Conservation (phyloP, 352 stramenopile genomes). For the Albugo laibachii region DNA sequence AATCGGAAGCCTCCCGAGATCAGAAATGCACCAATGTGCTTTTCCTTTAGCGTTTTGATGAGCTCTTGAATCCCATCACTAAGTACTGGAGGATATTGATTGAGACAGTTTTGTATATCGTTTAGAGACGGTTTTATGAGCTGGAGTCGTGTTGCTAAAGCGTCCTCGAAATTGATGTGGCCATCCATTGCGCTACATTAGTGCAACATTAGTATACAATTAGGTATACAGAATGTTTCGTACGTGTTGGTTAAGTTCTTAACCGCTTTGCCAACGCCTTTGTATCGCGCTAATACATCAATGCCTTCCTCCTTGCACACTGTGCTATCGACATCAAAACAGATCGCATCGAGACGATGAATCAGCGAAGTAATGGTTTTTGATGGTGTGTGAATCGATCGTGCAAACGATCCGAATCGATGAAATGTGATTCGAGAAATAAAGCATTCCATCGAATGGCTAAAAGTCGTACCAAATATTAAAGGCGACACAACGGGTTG, state of each 20-base stretch:
- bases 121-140: constrained; percentile 88
- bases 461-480: too few species aligned
- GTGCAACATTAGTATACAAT: not conserved
- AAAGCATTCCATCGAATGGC: too few species aligned
- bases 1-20: constrained; percentile 96
- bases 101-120: constrained; percentile 81
- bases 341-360: constrained; percentile 27
- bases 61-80: constrained; percentile 81
- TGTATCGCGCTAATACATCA: constrained; percentile 93
- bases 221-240: constrained; percentile 3
- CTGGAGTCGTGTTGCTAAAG: constrained; percentile 85
- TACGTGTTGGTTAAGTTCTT: constrained; percentile 86
- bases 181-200: constrained; percentile 90
- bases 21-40: constrained; percentile 89
- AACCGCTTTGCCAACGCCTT: constrained; percentile 86
- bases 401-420: too few species aligned
- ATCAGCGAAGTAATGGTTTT: too few species aligned
- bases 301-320: constrained; percentile 96
- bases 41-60: constrained; percentile 74
- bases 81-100: constrained; percentile 79
- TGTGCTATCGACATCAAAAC: constrained; percentile 94
- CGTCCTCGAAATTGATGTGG: constrained; percentile 95
- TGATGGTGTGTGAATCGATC: too few species aligned
- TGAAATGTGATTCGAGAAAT: too few species aligned
- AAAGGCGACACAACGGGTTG: too few species aligned